These are phyloP conservation scores for Grosmannia huntii DNA, from an alignment of 2,329 filamentous ascomycete genomes.

Conservation along the genomic window DNA sequence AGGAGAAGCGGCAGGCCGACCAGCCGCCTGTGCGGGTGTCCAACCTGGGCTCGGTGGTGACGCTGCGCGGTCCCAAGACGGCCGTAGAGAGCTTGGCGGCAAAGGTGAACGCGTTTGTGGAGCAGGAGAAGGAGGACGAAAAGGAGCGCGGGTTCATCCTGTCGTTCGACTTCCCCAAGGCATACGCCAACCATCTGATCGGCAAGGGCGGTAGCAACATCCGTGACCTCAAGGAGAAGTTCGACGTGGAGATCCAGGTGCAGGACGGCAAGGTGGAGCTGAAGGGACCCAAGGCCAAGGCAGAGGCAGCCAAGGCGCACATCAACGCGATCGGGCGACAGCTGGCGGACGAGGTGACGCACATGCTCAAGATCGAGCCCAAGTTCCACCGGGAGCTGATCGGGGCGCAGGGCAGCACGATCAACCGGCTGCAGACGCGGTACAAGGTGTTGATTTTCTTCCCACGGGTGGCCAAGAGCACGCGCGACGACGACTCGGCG, in stretches of 20 bases:
- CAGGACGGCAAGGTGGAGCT: constrained; percentile 90
- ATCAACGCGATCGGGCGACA: constrained; percentile 69
- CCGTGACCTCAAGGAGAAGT: constrained; percentile 51
- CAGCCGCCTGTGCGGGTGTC: constrained; percentile 49
- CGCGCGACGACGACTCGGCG: constrained; percentile 56
- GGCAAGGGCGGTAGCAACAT: constrained; percentile 57
- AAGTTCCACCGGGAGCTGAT: constrained; percentile 94
- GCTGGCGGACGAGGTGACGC: constrained; percentile 81
- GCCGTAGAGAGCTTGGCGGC: constrained; percentile 58
- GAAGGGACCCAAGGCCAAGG: constrained; percentile 91
- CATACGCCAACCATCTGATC: constrained; percentile 77
- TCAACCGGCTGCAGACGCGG: constrained; percentile 81
- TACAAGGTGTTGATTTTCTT: constrained; percentile 96
- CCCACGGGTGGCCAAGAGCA: constrained; percentile 53
- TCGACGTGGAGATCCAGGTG: constrained; percentile 69
- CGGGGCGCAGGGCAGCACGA: constrained; percentile 72
- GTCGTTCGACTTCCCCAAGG: constrained; percentile 87
- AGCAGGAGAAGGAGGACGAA: constrained; percentile 83
- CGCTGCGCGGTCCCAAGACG: constrained; percentile 63
- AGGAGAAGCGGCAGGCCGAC: constrained; percentile 40
- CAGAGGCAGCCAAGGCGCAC: constrained; percentile 71
- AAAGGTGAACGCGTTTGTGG: constrained; percentile 68
- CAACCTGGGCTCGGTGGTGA: constrained; percentile 47
- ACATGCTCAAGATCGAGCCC: constrained; percentile 78
- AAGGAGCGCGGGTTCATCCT: constrained; percentile 81